Evolutionary conservation across 768 basidiomycete genomes (phyloP).

Genomic region (Suillus spraguei): DNA sequence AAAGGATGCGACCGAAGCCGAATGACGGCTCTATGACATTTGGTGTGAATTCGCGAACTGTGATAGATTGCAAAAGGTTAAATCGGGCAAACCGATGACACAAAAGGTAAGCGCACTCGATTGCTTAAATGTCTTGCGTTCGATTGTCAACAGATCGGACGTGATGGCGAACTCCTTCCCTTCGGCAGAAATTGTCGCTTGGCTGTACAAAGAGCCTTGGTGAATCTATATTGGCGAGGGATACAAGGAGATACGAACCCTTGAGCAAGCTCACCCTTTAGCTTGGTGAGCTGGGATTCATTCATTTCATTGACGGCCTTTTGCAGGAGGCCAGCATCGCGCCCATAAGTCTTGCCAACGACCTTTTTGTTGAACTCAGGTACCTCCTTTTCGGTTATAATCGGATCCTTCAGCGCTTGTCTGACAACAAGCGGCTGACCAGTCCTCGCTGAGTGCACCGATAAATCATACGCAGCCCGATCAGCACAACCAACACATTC

Average conservation of each 20-base stretch:
- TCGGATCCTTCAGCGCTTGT: slow-evolving; percentile 82
- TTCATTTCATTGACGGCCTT: slow-evolving; percentile 66
- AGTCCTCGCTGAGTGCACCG: slow-evolving; percentile 84
- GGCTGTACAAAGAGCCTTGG: slow-evolving; percentile 36
- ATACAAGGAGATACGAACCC: slow-evolving; percentile 47
- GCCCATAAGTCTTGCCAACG: slow-evolving; percentile 88
- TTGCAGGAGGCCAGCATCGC: slow-evolving; percentile 70
- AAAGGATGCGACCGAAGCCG: slow-evolving; percentile 94
- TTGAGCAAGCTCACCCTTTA: slow-evolving; percentile 73
- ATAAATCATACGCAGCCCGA: slow-evolving; percentile 94
- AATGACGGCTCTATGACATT: slow-evolving; percentile 99
- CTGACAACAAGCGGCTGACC: slow-evolving; percentile 85
- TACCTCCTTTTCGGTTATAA: slow-evolving; percentile 78
- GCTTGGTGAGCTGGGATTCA: slow-evolving; percentile 60
- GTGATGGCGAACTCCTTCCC: slow-evolving; percentile 73
- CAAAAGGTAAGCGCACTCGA: slow-evolving; percentile 53
- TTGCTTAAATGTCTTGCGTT: slow-evolving; percentile 85
- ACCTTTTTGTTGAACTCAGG: slow-evolving; percentile 85
- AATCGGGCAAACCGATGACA: slow-evolving; percentile 16
- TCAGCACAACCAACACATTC: slow-evolving; percentile 99
- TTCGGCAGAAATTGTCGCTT: slow-evolving; percentile 58
- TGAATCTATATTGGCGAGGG: background rate
- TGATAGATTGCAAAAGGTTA: slow-evolving; percentile 21
- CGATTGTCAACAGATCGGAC: slow-evolving; percentile 73
- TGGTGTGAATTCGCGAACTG: slow-evolving; percentile 93